Percentiles rank a stretch among this genome's conserved stretches.
phyloP scores from a whole-genome alignment of 371 early-diverging fungal species.

The Apophysomyces sp. region DNA sequence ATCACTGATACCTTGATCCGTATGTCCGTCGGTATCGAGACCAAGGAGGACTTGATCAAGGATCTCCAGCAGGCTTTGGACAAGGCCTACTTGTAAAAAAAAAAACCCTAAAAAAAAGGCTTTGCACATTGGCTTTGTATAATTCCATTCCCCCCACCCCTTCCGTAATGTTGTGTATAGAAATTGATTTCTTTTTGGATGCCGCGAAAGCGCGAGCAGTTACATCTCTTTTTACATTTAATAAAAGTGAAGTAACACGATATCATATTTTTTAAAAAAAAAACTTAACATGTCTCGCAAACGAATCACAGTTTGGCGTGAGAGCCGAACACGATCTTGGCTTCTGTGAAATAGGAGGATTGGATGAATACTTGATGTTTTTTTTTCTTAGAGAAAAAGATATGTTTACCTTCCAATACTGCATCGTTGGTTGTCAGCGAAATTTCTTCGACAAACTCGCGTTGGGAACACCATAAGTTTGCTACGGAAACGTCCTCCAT shows the following conservation, averaged over 20 bases:
- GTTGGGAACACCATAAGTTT: conserved; percentile 24
- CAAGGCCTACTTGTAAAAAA: conserved; percentile 32
- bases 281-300: too few relatives aligned
- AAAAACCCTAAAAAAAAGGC: not conserved
- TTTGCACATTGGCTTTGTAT: not conserved
- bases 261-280: not conserved
- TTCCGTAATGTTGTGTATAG: not conserved
- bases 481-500: conserved; percentile 24
- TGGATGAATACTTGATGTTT: not conserved
- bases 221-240: not conserved
- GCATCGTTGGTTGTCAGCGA: not conserved
- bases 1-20: conserved; percentile 85
- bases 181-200: not conserved
- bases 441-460: conserved; percentile 16
- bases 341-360: conserved; percentile 17
- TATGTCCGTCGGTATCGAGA: conserved; percentile 84
- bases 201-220: too few relatives aligned
- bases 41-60: conserved; percentile 71
- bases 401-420: conserved; percentile 8
- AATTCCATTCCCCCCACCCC: not conserved
- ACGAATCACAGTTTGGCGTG: conserved; percentile 26
- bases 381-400: too few relatives aligned
- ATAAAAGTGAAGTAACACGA: not conserved
- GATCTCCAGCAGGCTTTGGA: conserved; percentile 65
- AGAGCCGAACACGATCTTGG: conserved; percentile 37